These are phyloP conservation scores for Austroboletus olivaceoglutinosus DNA, from an alignment of 1,284 basidiomycete genomes.

Conservation along the genomic window DNA sequence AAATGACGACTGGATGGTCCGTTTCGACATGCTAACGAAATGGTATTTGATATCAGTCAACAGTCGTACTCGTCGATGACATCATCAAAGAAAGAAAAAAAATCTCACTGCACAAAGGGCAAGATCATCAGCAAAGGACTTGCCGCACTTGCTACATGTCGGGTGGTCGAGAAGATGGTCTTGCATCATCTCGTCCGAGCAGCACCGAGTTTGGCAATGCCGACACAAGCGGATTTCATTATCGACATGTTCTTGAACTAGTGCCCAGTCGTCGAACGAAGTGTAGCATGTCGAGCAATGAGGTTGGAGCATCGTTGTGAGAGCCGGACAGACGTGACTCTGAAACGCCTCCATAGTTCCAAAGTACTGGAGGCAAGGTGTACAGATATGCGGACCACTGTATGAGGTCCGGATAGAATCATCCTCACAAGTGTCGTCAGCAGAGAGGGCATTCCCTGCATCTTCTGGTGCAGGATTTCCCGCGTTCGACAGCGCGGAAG, in stretches of 20 bases:
- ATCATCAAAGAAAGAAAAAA: constrained; percentile 4
- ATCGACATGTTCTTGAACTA: constrained; percentile 21
- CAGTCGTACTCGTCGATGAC: constrained; percentile 19
- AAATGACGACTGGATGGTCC: constrained; percentile 27
- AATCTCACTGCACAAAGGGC: constrained; percentile 23
- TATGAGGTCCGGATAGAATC: too few relatives aligned
- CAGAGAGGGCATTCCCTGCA: not conserved
- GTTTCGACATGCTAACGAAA: constrained; percentile 21
- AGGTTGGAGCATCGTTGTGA: constrained; percentile 6
- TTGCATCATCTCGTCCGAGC: constrained; percentile 27
- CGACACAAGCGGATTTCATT: constrained; percentile 16
- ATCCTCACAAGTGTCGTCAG: not conserved
- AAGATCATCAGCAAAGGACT: constrained; percentile 21
- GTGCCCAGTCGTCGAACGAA: constrained; percentile 21
- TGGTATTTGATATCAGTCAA: not conserved
- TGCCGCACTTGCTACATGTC: constrained; percentile 22
- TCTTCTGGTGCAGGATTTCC: not conserved
- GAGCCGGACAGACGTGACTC: constrained; percentile 19
- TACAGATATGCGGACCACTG: constrained; percentile 10
- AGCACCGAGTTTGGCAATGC: constrained; percentile 20
- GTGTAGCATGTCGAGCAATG: constrained; percentile 25
- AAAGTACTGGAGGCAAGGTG: constrained; percentile 19
- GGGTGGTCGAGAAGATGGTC: constrained; percentile 30
- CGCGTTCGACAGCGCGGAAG: not conserved
- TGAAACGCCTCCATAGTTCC: constrained; percentile 6